These are phyloP conservation scores for Candolleomyces efflorescens DNA, from an alignment of 768 basidiomycete species.

Conservation along the genomic window DNA sequence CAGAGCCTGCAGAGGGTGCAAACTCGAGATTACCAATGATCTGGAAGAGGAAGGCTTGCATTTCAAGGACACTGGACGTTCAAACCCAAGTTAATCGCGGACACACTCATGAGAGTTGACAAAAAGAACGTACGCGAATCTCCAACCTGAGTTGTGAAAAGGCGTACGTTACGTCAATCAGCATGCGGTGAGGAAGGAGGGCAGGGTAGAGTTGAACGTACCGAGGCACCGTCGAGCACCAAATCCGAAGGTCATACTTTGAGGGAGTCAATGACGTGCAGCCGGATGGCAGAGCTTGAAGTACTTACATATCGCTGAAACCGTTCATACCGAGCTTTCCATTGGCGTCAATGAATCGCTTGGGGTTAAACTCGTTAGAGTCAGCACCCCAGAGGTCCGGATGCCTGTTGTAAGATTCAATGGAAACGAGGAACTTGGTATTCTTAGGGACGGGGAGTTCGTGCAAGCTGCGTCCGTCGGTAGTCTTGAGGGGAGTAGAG, in stretches of 20 bases:
- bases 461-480: constrained; percentile 37
- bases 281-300: neutral
- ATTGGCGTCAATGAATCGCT: constrained; percentile 44
- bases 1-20: constrained; percentile 30
- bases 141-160: constrained; percentile 35
- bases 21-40: constrained; percentile 53
- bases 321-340: constrained; percentile 38
- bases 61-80: constrained; percentile 32
- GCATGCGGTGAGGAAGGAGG: no score
- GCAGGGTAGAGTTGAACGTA: neutral
- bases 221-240: constrained; percentile 24
- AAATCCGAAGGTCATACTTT: constrained; percentile 26
- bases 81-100: neutral
- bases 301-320: constrained; percentile 40
- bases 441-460: constrained; percentile 48
- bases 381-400: constrained; percentile 54
- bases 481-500: constrained; percentile 44
- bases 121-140: constrained; percentile 21
- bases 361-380: constrained; percentile 49
- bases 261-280: neutral
- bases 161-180: no score
- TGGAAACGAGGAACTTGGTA: constrained; percentile 46
- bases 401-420: constrained; percentile 56
- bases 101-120: neutral
- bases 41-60: constrained; percentile 58